A percentile compares a stretch with the other conserved stretches of the same genome.
Evolutionary conservation across 1,284 basidiomycete genomes (phyloP).

Genomic region (Cutaneotrichosporon dermatis): DNA sequence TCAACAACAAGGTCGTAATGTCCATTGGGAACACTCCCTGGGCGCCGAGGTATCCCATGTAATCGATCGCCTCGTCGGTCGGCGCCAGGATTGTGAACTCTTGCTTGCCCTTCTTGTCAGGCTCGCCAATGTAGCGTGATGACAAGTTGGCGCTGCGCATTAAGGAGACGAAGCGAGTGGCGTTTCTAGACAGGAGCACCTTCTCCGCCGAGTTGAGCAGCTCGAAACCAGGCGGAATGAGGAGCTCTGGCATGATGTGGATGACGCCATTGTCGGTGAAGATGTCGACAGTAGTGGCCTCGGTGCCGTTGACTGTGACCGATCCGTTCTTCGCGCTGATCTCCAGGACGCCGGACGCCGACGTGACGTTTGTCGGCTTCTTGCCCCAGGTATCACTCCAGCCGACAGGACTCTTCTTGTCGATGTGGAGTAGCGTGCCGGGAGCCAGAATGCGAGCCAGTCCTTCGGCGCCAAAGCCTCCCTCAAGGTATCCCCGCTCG

Average conservation of each 20-base stretch:
- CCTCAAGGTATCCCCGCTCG: conserved; percentile 78
- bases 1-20: not conserved
- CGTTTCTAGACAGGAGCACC: conserved; percentile 67
- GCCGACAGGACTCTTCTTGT: conserved; percentile 26
- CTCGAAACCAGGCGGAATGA: conserved; percentile 71
- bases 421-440: conserved; percentile 59
- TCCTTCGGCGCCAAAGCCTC: conserved; percentile 74
- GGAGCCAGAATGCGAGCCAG: conserved; percentile 69
- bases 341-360: conserved; percentile 62
- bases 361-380: conserved; percentile 18
- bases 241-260: conserved; percentile 77
- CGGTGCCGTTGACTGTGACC: conserved; percentile 62
- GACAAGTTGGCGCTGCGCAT: conserved; percentile 76
- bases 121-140: conserved; percentile 61
- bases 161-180: conserved; percentile 81
- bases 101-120: conserved; percentile 39
- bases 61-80: conserved; percentile 71
- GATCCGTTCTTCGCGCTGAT: conserved; percentile 57
- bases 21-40: conserved; percentile 3
- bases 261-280: conserved; percentile 91
- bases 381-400: conserved; percentile 39
- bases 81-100: conserved; percentile 82
- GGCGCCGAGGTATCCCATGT: conserved; percentile 21
- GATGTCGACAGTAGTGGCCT: conserved; percentile 65
- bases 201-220: conserved; percentile 80